Percentiles rank a stretch among this genome's conserved stretches.
These are phyloP conservation scores for Sugiyamaella smithiae DNA, from an alignment of 805 yeast genomes.

Conservation along the genomic window DNA sequence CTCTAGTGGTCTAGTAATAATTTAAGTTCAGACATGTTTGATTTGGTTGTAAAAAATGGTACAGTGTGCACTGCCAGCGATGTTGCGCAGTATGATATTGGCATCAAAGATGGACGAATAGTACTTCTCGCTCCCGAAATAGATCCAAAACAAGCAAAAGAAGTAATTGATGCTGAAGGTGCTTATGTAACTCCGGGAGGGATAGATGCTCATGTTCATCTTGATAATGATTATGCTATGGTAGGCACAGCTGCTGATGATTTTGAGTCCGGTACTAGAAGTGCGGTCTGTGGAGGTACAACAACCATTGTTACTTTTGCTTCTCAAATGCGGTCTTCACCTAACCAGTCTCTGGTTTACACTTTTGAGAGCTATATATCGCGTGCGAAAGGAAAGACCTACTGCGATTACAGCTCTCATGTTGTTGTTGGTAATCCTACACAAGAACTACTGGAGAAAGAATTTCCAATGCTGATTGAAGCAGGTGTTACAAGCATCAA, in stretches of 20 bases:
- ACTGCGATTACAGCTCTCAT: conserved; percentile 46
- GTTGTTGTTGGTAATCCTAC: conserved; percentile 36
- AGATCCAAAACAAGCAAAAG: conserved; percentile 10
- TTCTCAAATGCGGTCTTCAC: not conserved
- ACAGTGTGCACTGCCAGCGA: conserved; percentile 31
- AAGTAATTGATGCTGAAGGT: conserved; percentile 40
- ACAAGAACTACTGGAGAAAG: conserved; percentile 24
- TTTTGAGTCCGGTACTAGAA: conserved; percentile 40
- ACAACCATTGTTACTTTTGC: conserved; percentile 44
- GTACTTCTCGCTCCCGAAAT: conserved; percentile 33
- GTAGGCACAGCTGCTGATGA: conserved; percentile 36
- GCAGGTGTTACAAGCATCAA: conserved; percentile 42
- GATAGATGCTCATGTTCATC: conserved; percentile 45
- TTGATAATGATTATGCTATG: conserved; percentile 40
- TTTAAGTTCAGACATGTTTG: conserved; percentile 5
- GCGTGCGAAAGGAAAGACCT: conserved; percentile 29
- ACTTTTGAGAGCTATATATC: conserved; percentile 28
- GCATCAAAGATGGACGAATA: conserved; percentile 41
- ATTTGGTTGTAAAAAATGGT: conserved; percentile 25
- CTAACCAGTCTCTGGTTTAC: not conserved
- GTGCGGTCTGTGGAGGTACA: conserved; percentile 48
- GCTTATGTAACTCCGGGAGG: conserved; percentile 48
- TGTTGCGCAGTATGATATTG: conserved; percentile 35
- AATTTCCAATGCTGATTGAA: conserved; percentile 34
- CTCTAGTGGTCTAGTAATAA: too few relatives aligned